Base-by-base conservation (phyloP, 164 flowering plant genomes). In the Paratinospora sagittata region DNA sequence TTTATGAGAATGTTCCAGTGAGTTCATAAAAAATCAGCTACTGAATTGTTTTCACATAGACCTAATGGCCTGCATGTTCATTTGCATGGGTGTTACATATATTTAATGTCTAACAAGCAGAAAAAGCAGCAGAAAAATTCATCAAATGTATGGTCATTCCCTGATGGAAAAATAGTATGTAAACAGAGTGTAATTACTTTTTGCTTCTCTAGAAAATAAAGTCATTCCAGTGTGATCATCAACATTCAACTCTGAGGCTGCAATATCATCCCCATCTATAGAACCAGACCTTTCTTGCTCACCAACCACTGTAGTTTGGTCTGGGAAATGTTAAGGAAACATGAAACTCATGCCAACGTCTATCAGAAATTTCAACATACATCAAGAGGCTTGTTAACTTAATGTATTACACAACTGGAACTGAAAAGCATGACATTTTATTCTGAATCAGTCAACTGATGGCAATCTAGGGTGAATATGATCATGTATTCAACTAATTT, bases 281-380 rank as follows among this genome's bases (percentile, higher is more conserved):
- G 79, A 70, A 52, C 80, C 78, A 41, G 77, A 76, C 52, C 78
- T 81, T 74, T 77, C 82, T 57, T 72, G 83, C 71, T 78, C 85
- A 68, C 70, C 76, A 76, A 67, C 66, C 64, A 77, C 55, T 33
- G 78, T 72, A 69, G 73, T 76, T 75, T 81, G 84, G 65, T 83
- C 86, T 84, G 78, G 60, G 37, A 66, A 39, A 77, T 72, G 81
- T 80, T 77, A 82, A 84, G 84, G 75, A 81, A 19, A 13, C 12
- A 41, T 27, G 6, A 47, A 11, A 14, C 1, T 65, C 27, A 21
- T 3, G 34, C 58, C n/a, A 26, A 60, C 27, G 19, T 24, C 26
- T 43, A 52, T 72, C 47, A 55, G 23, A 71, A 45, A 45, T 19
- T 27, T 34, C 26, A 71, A 23, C 68, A 24, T 45, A 49, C 0